phyloP scores from a whole-genome alignment of 306 rosid species.

The Quillaja saponaria region DNA sequence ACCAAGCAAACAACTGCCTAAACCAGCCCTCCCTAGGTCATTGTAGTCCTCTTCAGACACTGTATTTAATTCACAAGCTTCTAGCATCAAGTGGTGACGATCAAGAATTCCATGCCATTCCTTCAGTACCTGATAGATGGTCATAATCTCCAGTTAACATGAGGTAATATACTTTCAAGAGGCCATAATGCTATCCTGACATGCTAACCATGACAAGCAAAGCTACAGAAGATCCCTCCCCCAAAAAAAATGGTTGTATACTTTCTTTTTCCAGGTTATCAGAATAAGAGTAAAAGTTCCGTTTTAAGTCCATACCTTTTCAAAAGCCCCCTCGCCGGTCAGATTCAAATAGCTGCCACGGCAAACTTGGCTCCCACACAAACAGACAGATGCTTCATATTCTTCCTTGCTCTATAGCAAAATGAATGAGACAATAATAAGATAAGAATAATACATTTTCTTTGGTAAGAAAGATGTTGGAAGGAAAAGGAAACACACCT shows the following conservation, averaged over 20 bases:
- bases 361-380: constrained; percentile 99
- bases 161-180: constrained; percentile 10
- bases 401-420: constrained; percentile 90
- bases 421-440: constrained; percentile 27
- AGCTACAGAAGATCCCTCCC: constrained; percentile 3
- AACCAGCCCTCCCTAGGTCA: constrained; percentile 93
- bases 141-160: constrained; percentile 32
- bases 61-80: constrained; percentile 81
- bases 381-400: constrained; percentile 96
- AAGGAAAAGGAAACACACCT: constrained; percentile 60
- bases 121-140: constrained; percentile 69
- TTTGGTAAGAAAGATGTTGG: constrained; percentile 2
- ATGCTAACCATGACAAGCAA: constrained; percentile 19
- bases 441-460: constrained; percentile 25
- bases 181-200: constrained; percentile 1
- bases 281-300: constrained; percentile 5
- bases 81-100: constrained; percentile 83
- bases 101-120: constrained; percentile 89
- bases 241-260: no score
- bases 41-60: constrained; percentile 89
- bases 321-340: constrained; percentile 96
- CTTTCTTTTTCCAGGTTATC: not conserved
- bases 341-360: constrained; percentile 97
- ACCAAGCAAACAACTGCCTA: constrained; percentile 95
- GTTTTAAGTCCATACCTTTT: constrained; percentile 53